Percentiles rank a stretch among this genome's conserved stretches.
phyloP scores from a whole-genome alignment of 2,329 filamentous ascomycete species.

The Alternaria conjuncta region DNA sequence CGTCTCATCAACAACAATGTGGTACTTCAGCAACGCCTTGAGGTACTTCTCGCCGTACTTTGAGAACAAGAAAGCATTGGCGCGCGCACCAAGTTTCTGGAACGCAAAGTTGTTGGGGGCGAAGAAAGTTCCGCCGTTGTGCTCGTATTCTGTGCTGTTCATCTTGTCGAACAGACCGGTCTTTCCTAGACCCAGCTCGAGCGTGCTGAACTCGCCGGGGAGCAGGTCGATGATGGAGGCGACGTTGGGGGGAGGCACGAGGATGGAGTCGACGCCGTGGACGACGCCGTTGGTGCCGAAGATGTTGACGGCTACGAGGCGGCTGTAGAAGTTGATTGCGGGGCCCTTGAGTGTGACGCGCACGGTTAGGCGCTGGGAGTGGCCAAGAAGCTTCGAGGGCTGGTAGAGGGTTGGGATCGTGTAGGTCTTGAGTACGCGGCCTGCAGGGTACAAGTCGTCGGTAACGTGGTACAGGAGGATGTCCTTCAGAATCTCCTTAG shows the following conservation, averaged over 20 bases:
- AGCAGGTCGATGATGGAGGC: conserved; percentile 69
- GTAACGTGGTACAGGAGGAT: conserved; percentile 79
- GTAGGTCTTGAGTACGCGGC: conserved; percentile 69
- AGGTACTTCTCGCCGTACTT: conserved; percentile 76
- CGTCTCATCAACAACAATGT: conserved; percentile 74
- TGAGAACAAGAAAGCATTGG: conserved; percentile 88
- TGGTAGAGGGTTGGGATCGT: conserved; percentile 72
- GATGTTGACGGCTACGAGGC: conserved; percentile 72
- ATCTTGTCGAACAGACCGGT: conserved; percentile 72
- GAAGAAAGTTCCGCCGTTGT: conserved; percentile 76
- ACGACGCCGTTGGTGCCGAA: conserved; percentile 80
- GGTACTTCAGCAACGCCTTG: conserved; percentile 78
- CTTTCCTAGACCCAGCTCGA: conserved; percentile 75
- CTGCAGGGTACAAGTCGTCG: conserved; percentile 69
- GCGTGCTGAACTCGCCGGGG: conserved; percentile 77
- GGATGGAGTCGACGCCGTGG: conserved; percentile 75
- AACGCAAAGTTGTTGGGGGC: conserved; percentile 85
- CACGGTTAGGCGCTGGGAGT: conserved; percentile 72
- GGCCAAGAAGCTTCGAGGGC: conserved; percentile 49
- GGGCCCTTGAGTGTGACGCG: conserved; percentile 69
- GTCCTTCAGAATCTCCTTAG: conserved; percentile 72
- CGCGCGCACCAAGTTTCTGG: conserved; percentile 70
- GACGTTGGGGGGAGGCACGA: conserved; percentile 75
- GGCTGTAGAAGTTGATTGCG: conserved; percentile 78
- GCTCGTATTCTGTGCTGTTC: conserved; percentile 56